Evolutionary conservation across 192 early-diverging fungal genomes (phyloP).

Genomic region (Coemansia sp.): DNA sequence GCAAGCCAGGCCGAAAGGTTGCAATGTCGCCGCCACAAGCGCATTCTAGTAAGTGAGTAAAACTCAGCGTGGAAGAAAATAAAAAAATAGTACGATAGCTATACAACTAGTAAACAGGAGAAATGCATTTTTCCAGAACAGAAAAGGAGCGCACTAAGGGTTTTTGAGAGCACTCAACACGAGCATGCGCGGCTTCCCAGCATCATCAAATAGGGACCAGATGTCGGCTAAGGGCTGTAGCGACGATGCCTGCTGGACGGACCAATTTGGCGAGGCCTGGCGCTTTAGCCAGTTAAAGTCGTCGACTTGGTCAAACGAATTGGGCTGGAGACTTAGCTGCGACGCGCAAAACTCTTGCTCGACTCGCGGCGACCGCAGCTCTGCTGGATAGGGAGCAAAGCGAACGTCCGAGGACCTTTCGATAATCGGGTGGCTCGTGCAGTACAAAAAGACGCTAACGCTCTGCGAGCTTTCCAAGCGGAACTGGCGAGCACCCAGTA

Average conservation of each 20-base stretch:
- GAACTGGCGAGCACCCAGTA: constrained; percentile 82
- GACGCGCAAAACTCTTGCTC: constrained; percentile 5
- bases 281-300: constrained; percentile 93
- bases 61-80: not conserved
- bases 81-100: not conserved
- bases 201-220: constrained; percentile 8
- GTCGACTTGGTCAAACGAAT: constrained; percentile 69
- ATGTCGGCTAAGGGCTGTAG: not conserved
- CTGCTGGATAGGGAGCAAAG: constrained; percentile 65
- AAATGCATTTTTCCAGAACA: not conserved
- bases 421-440: constrained; percentile 83
- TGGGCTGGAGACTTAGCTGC: constrained; percentile 20
- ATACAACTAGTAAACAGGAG: no score
- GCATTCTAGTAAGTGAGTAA: not conserved
- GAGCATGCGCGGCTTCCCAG: not conserved
- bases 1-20: not conserved
- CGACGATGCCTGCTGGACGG: not conserved
- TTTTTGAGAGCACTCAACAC: not conserved
- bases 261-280: constrained; percentile 81
- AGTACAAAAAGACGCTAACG: constrained; percentile 70
- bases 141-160: not conserved
- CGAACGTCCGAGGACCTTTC: constrained; percentile 73
- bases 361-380: constrained; percentile 37
- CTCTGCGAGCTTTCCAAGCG: constrained; percentile 76
- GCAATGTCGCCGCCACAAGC: not conserved